These are phyloP conservation scores for Alternaria alternata DNA, from an alignment of 2,329 filamentous ascomycete species.

Conservation along the genomic window DNA sequence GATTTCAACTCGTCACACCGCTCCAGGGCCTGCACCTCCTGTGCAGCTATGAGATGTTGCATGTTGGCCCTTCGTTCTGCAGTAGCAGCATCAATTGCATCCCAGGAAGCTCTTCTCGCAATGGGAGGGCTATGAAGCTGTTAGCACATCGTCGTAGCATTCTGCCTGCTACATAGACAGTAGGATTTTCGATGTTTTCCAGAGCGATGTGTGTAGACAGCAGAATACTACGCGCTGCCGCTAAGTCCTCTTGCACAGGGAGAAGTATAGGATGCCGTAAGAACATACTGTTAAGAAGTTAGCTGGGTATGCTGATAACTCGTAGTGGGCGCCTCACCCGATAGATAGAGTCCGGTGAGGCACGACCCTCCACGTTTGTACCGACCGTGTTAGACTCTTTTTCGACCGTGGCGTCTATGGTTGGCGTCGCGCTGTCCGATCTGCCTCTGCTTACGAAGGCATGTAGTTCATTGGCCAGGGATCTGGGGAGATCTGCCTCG, in stretches of 20 bases:
- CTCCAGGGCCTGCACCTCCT: neutral
- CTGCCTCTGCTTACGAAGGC: neutral
- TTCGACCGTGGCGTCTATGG: neutral
- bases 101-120: neutral
- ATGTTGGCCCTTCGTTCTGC: neutral
- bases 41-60: neutral
- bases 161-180: neutral
- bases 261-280: neutral
- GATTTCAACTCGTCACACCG: neutral
- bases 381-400: neutral
- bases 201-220: neutral
- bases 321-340: neutral
- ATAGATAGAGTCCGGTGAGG: neutral
- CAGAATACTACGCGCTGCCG: neutral
- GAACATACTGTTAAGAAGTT: neutral
- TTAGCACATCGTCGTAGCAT: neutral
- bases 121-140: neutral
- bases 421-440: neutral
- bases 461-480: neutral
- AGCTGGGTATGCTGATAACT: neutral
- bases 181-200: neutral
- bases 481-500: neutral
- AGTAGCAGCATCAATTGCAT: neutral
- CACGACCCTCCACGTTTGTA: no score
- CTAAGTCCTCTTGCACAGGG: neutral